These are phyloP conservation scores for Senecio squalidus DNA, from an alignment of 140 eudicot species.

Conservation along the genomic window DNA sequence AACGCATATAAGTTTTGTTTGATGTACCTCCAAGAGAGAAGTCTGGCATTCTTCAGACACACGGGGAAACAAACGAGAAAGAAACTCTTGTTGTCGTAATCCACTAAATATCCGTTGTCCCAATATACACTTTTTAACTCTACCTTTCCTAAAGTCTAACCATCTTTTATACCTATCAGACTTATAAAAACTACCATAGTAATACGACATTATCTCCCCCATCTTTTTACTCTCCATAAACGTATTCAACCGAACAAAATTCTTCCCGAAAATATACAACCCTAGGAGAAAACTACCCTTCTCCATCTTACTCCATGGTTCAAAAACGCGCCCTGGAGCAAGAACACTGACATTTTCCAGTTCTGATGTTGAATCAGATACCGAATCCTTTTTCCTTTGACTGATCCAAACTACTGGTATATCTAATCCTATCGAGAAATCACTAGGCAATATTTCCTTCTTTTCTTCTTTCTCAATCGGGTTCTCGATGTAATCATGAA, in stretches of 20 bases:
- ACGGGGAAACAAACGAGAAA: conserved; percentile 46
- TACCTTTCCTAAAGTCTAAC: conserved; percentile 66
- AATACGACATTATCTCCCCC: conserved; percentile 55
- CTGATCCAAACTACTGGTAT: conserved; percentile 48
- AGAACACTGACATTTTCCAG: conserved; percentile 12
- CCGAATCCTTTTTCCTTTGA: conserved; percentile 21
- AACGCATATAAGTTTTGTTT: neutral
- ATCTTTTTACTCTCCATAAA: conserved; percentile 60
- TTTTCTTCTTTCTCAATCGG: conserved; percentile 19
- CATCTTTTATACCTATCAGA: conserved; percentile 48
- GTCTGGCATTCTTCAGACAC: conserved; percentile 49
- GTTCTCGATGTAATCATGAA: conserved; percentile 21
- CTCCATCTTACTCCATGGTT: conserved; percentile 63
- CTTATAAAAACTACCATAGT: conserved; percentile 60
- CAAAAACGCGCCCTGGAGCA: conserved; percentile 49
- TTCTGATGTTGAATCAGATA: conserved; percentile 11
- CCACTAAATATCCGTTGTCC: conserved; percentile 73
- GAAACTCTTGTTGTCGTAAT: conserved; percentile 63
- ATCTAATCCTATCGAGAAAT: conserved; percentile 47
- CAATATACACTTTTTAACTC: conserved; percentile 45
- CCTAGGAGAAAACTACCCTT: conserved; percentile 71
- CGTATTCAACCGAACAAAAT: conserved; percentile 51
- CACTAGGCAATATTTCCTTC: conserved; percentile 15
- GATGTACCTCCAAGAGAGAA: conserved; percentile 60
- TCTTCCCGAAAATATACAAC: conserved; percentile 73